Evolutionary conservation across 2,329 filamentous ascomycete genomes (phyloP), one percentile per base, ranked within the genome.

Genomic region (Cladophialophora bantiana): DNA sequence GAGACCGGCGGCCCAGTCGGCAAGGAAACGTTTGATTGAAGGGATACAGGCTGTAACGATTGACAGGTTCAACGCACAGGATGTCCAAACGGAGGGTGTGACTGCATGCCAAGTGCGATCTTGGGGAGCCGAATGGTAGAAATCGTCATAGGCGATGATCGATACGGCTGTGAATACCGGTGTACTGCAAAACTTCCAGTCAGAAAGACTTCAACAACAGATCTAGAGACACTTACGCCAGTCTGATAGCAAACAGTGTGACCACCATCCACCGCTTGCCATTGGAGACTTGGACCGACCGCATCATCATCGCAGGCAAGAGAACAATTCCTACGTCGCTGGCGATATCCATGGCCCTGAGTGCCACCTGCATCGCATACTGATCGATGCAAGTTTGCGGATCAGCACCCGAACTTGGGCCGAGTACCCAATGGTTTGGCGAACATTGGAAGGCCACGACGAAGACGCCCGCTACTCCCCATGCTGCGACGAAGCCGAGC

Each of bases 11-110:
- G 67, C 69, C 55, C 72, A 69, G 56, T 72, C 71, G 50, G 71
- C 68, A 13, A 75, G 67, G 53, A 74, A 70, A 7, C 69, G 72
- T 34, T 71, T 71, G 59, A 71, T 66, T 4, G 65, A 68, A 7
- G 74, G 74, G 34, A 75, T 72, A 56, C 73, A 74, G 12, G 74
- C 67, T 1, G 74, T 72, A 38, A 75, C 66, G 65, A 75, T 71
- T 18, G 71, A 72, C n/a, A 70, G 50, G 58, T 68, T 68, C 26
- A 74, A 45, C 15, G 68, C 64, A 38, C 68, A 68, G 32, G 69
- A 67, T 3, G 66, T 65, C 69, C 71, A 75, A 34, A 74, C 69
- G n/a, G 68, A 64, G 10, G 71, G 73, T 12, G 65, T 65, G 42
- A 74, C 63, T 1, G 69, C 67, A 12, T 68, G 38, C 70, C 71